Base-by-base conservation (phyloP, 306 rosid species). In the Coriaria nepalensis region DNA sequence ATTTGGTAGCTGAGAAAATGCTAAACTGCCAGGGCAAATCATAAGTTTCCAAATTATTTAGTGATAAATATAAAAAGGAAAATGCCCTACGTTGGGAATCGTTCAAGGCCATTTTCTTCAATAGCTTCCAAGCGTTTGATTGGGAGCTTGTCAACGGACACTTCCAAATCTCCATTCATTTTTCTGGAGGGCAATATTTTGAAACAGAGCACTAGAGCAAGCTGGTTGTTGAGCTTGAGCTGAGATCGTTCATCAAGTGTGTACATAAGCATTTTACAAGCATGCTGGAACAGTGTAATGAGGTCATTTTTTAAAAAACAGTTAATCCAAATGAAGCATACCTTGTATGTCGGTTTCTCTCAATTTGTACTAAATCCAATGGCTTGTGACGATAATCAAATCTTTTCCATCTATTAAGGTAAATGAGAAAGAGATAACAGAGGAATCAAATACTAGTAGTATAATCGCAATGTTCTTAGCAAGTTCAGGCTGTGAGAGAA, bases 111-210 rank as follows among this genome's bases (percentile, higher is more conserved):
- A 33, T 74, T 78, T 60, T 90, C 97, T 68, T 84, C 93, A 41
- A 81, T 84, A 49, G 80, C 59, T 7, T 84, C 97, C 64, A 90
- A 65, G 49, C 97, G 85, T 74, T 84, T 90, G 66, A 84, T 56
- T 0, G 94, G 95, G 29, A 90, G 94, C 79, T 79, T 90, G 72
- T 90, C 97, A 8, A 90, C 74, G 20, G 92, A 90, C 43, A 84
- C 59, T 33, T 69, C 63, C 48, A 77, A 45, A 38, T 62, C 70
- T 6, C 68, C 73, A 6, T 76, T 86, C 97, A 90, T 86, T 32
- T 66, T 40, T 11, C 8, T 33, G n/a, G n/a, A n/a, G n/a, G n/a
- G n/a, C 7, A 36, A 8, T 5, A 35, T 34, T 45, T 59, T 20
- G 45, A 41, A 6, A 33, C 57, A 64, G 59, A 69, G 39, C 59